phyloP scores from a whole-genome alignment of 2,329 filamentous ascomycete species.

The Fusarium oxysporum region DNA sequence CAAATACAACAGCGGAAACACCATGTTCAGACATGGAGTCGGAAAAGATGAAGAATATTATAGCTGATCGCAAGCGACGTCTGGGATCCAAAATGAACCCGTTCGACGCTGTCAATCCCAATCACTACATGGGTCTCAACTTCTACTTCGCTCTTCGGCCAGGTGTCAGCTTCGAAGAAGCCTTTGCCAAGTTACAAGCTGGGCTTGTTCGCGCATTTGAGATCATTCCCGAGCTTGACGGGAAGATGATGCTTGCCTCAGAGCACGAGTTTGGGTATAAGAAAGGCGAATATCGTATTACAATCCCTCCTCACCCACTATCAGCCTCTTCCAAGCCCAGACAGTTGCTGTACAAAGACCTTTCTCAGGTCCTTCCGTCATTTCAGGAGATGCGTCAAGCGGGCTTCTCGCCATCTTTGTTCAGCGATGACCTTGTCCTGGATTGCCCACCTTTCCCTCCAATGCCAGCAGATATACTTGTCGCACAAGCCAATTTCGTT shows the following conservation, averaged over 20 bases:
- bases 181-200: background rate
- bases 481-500: conserved; percentile 8
- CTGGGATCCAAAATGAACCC: conserved; percentile 9
- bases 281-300: conserved; percentile 7
- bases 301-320: background rate
- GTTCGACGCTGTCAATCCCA: conserved; percentile 8
- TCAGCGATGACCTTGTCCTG: background rate
- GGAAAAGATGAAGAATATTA: background rate
- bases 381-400: background rate
- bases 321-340: background rate
- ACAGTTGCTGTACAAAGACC: background rate
- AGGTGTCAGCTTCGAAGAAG: background rate
- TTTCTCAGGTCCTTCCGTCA: background rate
- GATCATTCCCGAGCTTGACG: conserved; percentile 6
- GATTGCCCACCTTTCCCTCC: background rate
- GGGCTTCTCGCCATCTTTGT: conserved; percentile 1
- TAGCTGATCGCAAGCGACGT: background rate
- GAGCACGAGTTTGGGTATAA: conserved; percentile 9
- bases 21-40: background rate
- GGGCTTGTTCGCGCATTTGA: background rate
- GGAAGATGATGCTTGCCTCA: conserved; percentile 9
- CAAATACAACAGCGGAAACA: background rate
- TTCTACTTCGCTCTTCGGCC: conserved; percentile 4
- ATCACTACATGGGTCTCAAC: conserved; percentile 16
- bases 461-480: conserved; percentile 3